Evolutionary conservation across 2,329 filamentous ascomycete species (phyloP).

Genomic region (Colletotrichum sansevieriae): DNA sequence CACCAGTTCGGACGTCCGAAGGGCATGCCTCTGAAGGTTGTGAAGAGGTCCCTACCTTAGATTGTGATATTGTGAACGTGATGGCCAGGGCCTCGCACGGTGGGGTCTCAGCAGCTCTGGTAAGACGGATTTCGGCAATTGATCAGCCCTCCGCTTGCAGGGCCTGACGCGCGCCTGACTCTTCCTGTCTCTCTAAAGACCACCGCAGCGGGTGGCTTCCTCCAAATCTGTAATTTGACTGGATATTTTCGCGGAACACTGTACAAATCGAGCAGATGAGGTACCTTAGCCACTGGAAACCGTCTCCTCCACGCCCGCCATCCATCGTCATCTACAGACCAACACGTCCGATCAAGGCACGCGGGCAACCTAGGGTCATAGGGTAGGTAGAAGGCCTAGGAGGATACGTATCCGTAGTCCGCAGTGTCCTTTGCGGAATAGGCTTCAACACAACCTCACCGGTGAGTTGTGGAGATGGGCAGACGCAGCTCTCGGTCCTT

Average conservation of each 20-base stretch:
- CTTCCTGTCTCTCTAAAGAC: neutral
- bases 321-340: conserved; percentile 21
- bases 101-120: conserved; percentile 17
- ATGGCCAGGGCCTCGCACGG: neutral
- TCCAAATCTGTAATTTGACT: neutral
- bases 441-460: conserved; percentile 28
- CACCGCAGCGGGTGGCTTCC: neutral
- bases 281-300: neutral
- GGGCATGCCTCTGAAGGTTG: too few relatives aligned
- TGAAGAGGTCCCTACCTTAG: too few relatives aligned
- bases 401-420: too few relatives aligned
- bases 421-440: neutral
- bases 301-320: conserved; percentile 13
- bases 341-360: conserved; percentile 26
- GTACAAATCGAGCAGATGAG: conserved; percentile 12
- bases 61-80: neutral
- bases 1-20: neutral
- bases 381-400: neutral
- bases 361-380: neutral
- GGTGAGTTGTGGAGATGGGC: conserved; percentile 9
- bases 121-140: conserved; percentile 37
- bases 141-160: conserved; percentile 36
- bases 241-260: neutral
- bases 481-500: conserved; percentile 5
- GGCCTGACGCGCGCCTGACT: conserved; percentile 30